phyloP scores from a whole-genome alignment of 768 basidiomycete genomes.

The Hortiboletus campestris region DNA sequence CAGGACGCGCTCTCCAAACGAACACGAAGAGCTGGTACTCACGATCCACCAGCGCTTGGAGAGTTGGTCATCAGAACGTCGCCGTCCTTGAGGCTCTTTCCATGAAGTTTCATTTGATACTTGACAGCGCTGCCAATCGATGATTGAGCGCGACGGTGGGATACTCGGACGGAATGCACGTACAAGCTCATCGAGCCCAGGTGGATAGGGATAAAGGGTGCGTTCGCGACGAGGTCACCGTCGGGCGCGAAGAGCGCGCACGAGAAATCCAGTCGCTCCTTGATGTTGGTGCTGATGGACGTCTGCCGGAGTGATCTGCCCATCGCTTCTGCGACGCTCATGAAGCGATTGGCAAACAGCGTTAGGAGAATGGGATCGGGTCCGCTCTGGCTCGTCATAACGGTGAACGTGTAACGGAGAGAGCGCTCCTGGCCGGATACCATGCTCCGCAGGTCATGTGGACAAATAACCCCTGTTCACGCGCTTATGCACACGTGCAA shows the following conservation, averaged over 20 bases:
- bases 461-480: not conserved
- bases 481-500: too few species aligned
- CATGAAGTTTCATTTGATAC: conserved; percentile 82
- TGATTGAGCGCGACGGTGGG: not conserved
- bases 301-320: conserved; percentile 88
- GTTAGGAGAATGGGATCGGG: conserved; percentile 88
- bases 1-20: not conserved
- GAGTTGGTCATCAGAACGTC: conserved; percentile 95
- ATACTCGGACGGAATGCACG: conserved; percentile 31
- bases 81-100: conserved; percentile 72
- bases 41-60: conserved; percentile 87
- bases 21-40: conserved; percentile 40
- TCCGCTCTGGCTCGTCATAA: conserved; percentile 29
- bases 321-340: conserved; percentile 98
- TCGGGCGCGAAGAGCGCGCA: conserved; percentile 96
- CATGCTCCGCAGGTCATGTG: not conserved
- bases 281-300: conserved; percentile 90
- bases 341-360: conserved; percentile 94
- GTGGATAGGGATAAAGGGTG: conserved; percentile 87
- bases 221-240: conserved; percentile 92
- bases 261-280: conserved; percentile 92
- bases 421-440: too few species aligned
- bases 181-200: conserved; percentile 90
- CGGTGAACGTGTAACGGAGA: too few species aligned
- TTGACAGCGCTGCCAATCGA: conserved; percentile 86